These are phyloP conservation scores for Starmerella roubikii DNA, from an alignment of 805 yeast species.

Conservation along the genomic window DNA sequence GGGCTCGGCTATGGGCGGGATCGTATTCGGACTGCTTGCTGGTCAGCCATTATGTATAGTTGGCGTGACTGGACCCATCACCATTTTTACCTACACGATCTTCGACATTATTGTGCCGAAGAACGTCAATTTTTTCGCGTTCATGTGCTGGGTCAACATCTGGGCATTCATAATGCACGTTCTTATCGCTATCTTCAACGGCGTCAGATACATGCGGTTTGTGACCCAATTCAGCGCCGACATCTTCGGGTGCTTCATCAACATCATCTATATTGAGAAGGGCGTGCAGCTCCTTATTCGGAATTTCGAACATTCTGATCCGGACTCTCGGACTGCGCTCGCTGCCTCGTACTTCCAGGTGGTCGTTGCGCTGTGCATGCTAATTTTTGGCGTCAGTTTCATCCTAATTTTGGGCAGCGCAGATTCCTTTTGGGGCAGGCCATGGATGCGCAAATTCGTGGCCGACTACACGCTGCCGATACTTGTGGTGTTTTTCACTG, in stretches of 20 bases:
- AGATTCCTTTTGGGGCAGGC: conserved; percentile 47
- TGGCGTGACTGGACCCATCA: conserved; percentile 93
- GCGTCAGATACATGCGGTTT: conserved; percentile 50
- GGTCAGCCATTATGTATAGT: conserved; percentile 93
- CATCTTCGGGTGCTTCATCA: conserved; percentile 83
- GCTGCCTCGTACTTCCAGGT: conserved; percentile 58
- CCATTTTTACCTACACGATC: conserved; percentile 85
- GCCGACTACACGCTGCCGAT: conserved; percentile 79
- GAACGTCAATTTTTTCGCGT: conserved; percentile 52
- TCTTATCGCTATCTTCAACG: conserved; percentile 53
- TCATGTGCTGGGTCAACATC: conserved; percentile 90
- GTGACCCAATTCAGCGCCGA: conserved; percentile 81
- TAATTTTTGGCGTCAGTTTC: conserved; percentile 56
- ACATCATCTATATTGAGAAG: conserved; percentile 75
- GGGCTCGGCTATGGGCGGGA: conserved; percentile 77
- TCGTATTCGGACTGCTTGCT: conserved; percentile 68
- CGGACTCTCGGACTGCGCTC: neutral
- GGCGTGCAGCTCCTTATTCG: conserved; percentile 69
- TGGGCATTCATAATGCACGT: conserved; percentile 84
- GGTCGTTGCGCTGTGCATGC: conserved; percentile 60
- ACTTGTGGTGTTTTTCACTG: conserved; percentile 78
- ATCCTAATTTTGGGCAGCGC: conserved; percentile 25
- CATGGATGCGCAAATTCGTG: conserved; percentile 49
- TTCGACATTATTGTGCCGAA: conserved; percentile 51
- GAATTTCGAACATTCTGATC: conserved; percentile 40